Conservation (phyloP, 108 stramenopile genomes). For the Epithemia pelagica region DNA sequence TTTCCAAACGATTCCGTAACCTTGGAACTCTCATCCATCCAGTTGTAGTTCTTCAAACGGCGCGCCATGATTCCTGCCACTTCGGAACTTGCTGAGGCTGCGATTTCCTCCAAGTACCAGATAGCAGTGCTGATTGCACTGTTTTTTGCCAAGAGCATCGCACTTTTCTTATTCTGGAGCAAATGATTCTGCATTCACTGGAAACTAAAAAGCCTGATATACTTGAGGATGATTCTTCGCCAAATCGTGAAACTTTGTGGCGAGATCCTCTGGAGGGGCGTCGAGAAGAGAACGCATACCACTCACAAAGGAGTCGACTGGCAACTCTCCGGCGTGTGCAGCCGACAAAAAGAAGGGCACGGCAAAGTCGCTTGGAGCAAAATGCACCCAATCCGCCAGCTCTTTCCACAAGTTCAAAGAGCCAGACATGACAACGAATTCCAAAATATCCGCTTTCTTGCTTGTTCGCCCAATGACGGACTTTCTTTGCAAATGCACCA, state of each 20-base stretch:
- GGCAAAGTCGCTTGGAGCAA: conserved; percentile 18
- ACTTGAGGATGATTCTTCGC: conserved; percentile 18
- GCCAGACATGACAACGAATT: conserved; percentile 14
- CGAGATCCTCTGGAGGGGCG: neutral
- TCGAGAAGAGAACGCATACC: neutral
- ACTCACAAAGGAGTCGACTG: conserved; percentile 12
- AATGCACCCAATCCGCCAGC: conserved; percentile 23
- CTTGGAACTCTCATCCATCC: neutral
- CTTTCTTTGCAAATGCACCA: conserved; percentile 19
- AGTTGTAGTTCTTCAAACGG: neutral
- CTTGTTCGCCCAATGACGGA: conserved; percentile 14
- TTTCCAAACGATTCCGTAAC: conserved; percentile 17
- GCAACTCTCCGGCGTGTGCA: conserved; percentile 3
- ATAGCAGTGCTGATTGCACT: conserved; percentile 15
- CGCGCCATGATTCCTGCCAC: neutral
- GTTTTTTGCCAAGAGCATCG: conserved; percentile 7
- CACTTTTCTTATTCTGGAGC: conserved; percentile 1
- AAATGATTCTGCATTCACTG: conserved; percentile 5
- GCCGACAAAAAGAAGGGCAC: conserved; percentile 19
- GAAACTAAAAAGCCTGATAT: conserved; percentile 10
- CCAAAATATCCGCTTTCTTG: conserved; percentile 10
- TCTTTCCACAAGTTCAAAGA: conserved; percentile 9
- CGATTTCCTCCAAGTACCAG: conserved; percentile 23
- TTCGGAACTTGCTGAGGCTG: neutral
- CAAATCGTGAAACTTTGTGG: conserved; percentile 8